Evolutionary conservation across 768 basidiomycete species (phyloP).

Genomic region (Phaeotremella fagi): DNA sequence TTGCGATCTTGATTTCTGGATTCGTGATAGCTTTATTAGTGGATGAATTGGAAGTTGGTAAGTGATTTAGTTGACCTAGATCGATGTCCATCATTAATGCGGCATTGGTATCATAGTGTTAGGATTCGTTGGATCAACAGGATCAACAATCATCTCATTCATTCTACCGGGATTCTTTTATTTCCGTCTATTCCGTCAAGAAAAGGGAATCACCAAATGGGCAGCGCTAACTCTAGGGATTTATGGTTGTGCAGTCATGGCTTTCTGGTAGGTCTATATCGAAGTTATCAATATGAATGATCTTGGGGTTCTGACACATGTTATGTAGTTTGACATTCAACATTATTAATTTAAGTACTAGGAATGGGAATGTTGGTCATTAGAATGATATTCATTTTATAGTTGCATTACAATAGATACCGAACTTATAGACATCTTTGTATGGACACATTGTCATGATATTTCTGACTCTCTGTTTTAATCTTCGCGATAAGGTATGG

Average conservation of each 20-base stretch:
- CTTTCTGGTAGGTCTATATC: conserved; percentile 70
- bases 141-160: conserved; percentile 94
- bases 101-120: conserved; percentile 57
- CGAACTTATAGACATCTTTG: too few species aligned
- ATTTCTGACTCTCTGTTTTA: too few species aligned
- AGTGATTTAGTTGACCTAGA: conserved; percentile 2
- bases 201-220: conserved; percentile 57
- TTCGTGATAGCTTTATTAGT: conserved; percentile 42
- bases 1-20: conserved; percentile 29
- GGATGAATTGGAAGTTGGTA: conserved; percentile 47
- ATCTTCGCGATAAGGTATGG: too few species aligned
- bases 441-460: too few species aligned
- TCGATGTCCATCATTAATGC: background rate
- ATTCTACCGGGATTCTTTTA: conserved; percentile 90
- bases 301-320: background rate
- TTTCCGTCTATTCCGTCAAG: conserved; percentile 78
- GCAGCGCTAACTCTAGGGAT: conserved; percentile 62
- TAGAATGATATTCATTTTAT: too few species aligned
- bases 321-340: conserved; percentile 66
- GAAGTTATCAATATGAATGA: background rate
- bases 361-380: background rate
- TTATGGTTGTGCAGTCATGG: conserved; percentile 74
- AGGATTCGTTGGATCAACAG: conserved; percentile 93
- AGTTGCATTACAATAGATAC: too few species aligned
- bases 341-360: conserved; percentile 58